phyloP scores from a whole-genome alignment of 1,284 basidiomycete genomes.

The Austroboletus novae-zelandiae region DNA sequence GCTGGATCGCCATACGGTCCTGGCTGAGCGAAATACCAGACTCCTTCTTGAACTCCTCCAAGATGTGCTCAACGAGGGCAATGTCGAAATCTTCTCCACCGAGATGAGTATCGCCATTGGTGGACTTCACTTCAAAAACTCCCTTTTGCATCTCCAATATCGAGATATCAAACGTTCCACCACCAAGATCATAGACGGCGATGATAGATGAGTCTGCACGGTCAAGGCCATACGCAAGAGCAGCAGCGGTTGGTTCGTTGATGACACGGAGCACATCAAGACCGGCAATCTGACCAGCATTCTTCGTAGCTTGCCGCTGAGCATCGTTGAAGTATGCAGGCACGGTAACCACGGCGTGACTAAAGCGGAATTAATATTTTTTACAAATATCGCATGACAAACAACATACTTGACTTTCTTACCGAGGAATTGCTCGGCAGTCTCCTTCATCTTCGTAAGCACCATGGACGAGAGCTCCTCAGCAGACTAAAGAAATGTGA shows the following conservation, averaged over 20 bases:
- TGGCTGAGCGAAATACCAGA: conserved; percentile 76
- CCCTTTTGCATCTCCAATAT: conserved; percentile 99
- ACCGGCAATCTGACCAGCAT: conserved; percentile 96
- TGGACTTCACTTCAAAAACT: conserved; percentile 99
- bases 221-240: conserved; percentile 95
- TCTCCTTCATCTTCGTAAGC: conserved; percentile 93
- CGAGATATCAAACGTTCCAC: conserved; percentile 97
- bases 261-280: conserved; percentile 97
- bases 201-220: conserved; percentile 82
- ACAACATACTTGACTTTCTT: conserved; percentile 85
- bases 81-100: conserved; percentile 99
- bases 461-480: conserved; percentile 88
- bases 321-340: conserved; percentile 99
- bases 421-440: conserved; percentile 89
- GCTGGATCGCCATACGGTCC: conserved; percentile 98
- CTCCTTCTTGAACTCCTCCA: conserved; percentile 95
- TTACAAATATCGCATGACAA: not conserved
- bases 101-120: conserved; percentile 98
- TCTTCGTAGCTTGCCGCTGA: conserved; percentile 97
- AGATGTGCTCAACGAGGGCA: conserved; percentile 82
- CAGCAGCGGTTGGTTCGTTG: conserved; percentile 98
- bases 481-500: conserved; percentile 51
- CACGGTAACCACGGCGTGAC: conserved; percentile 88
- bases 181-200: conserved; percentile 95
- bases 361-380: conserved; percentile 28